phyloP scores from a whole-genome alignment of 306 rosid genomes.

The Cicer arietinum region DNA sequence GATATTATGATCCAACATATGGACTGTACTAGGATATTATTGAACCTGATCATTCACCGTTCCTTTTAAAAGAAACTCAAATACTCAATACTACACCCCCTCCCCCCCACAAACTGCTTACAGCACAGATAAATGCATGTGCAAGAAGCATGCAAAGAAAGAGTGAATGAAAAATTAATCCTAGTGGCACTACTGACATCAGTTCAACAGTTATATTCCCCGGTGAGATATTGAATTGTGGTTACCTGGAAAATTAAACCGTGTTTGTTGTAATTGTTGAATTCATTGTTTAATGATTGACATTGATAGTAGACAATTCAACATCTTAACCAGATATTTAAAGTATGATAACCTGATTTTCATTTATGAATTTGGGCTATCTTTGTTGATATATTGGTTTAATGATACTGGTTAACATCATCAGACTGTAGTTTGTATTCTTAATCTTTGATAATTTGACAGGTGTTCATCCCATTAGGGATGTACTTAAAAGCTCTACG shows the following conservation, averaged over 20 bases:
- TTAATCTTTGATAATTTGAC: constrained; percentile 47
- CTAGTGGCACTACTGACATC: constrained; percentile 15
- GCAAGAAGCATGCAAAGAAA: constrained; percentile 23
- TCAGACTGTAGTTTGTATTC: constrained; percentile 27
- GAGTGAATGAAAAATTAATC: not conserved
- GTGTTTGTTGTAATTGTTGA: constrained; percentile 5
- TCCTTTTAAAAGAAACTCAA: not conserved
- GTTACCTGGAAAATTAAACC: constrained; percentile 23
- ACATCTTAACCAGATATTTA: constrained; percentile 20
- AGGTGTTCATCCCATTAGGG: constrained; percentile 77
- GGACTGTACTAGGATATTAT: constrained; percentile 1
- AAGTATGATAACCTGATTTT: constrained; percentile 29
- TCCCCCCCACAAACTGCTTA: not conserved
- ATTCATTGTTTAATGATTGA: constrained; percentile 24
- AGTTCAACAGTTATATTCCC: constrained; percentile 18
- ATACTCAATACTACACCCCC: not conserved
- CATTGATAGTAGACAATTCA: not conserved
- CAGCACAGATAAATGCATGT: not conserved
- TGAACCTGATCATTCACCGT: constrained; percentile 4
- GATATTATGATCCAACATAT: constrained; percentile 33
- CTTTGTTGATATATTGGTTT: constrained; percentile 16
- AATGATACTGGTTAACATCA: constrained; percentile 2
- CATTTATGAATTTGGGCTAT: constrained; percentile 13
- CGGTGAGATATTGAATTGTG: constrained; percentile 9
- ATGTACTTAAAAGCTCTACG: constrained; percentile 58